These are phyloP conservation scores for Nothophaeocryptopus gaeumannii DNA, from an alignment of 2,329 filamentous ascomycete genomes.

Conservation along the genomic window DNA sequence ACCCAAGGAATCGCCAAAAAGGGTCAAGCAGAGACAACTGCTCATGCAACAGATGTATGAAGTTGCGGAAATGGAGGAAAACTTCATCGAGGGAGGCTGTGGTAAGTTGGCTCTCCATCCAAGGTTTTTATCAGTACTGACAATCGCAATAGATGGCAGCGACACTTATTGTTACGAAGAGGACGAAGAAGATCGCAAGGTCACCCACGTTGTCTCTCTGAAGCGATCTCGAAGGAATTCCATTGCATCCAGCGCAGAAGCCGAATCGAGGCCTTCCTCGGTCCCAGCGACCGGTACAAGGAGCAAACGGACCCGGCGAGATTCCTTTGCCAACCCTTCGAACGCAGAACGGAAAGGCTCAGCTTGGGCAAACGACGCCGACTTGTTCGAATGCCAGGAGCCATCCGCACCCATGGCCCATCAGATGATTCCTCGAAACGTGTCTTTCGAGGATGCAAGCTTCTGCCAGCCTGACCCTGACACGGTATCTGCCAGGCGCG, in stretches of 20 bases:
- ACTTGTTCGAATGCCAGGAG: too few relatives aligned
- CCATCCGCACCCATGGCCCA: too few relatives aligned
- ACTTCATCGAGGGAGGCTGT: slow-evolving; percentile 10
- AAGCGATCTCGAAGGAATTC: slow-evolving; percentile 14
- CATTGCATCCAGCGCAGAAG: slow-evolving; percentile 7
- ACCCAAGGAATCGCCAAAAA: slow-evolving; percentile 19
- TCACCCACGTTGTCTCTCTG: not conserved
- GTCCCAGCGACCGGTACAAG: slow-evolving; percentile 5
- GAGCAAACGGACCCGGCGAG: slow-evolving; percentile 13
- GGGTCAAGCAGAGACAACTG: slow-evolving; percentile 13
- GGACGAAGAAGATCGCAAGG: slow-evolving; percentile 17
- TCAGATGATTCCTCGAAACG: too few relatives aligned
- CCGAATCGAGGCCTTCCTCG: slow-evolving; percentile 16
- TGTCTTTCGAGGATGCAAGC: too few relatives aligned
- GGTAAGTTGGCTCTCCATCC: slow-evolving; percentile 14
- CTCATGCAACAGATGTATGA: slow-evolving; percentile 22
- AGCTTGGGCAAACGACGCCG: too few relatives aligned
- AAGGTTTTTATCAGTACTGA: not conserved
- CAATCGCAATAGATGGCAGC: slow-evolving; percentile 14
- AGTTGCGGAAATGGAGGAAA: slow-evolving; percentile 21
- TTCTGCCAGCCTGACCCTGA: too few relatives aligned
- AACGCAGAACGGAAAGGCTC: too few relatives aligned
- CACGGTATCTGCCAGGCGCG: too few relatives aligned
- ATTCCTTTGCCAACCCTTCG: not conserved
- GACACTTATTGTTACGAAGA: slow-evolving; percentile 14